Evolutionary conservation across 169 alveolate genomes (phyloP).

Genomic region (Cryptosporidium canis): DNA sequence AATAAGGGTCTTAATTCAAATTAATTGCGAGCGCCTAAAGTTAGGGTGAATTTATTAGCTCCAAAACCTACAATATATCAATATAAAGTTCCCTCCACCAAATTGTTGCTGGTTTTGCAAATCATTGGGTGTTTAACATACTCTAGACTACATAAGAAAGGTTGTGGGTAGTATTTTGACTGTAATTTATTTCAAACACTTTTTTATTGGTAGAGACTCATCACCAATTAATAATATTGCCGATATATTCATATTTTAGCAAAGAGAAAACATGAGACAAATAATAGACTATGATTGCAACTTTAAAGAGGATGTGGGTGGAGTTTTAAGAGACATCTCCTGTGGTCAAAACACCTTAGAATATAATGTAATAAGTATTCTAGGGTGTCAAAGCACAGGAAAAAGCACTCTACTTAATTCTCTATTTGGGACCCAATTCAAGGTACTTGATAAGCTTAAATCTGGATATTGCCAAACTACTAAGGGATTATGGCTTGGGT

Average conservation of each 20-base stretch:
- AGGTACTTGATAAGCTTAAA: conserved; percentile 84
- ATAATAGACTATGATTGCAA: conserved; percentile 72
- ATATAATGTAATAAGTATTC: conserved; percentile 87
- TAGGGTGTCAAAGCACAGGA: conserved; percentile 93
- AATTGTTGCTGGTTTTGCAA: background rate
- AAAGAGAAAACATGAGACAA: conserved; percentile 26
- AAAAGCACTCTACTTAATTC: conserved; percentile 88
- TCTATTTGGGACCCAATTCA: conserved; percentile 84
- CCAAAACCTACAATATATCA: background rate
- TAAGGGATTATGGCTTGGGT: conserved; percentile 89
- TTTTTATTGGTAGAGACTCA: background rate
- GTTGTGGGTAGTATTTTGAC: background rate
- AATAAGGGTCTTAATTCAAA: too few species aligned
- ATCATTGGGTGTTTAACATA: background rate
- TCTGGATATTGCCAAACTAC: conserved; percentile 91
- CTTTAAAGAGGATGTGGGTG: conserved; percentile 46
- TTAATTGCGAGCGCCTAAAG: background rate
- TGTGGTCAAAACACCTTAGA: conserved; percentile 67
- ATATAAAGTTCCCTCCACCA: background rate
- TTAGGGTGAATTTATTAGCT: background rate
- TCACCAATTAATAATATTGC: background rate
- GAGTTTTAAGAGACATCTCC: conserved; percentile 47
- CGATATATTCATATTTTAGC: background rate
- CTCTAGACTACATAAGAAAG: background rate
- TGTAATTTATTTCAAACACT: background rate